A percentile compares a stretch with the other conserved stretches of the same genome.
Evolutionary conservation across 2,329 filamentous ascomycete species (phyloP).

Genomic region (Ceratocystis papillata): DNA sequence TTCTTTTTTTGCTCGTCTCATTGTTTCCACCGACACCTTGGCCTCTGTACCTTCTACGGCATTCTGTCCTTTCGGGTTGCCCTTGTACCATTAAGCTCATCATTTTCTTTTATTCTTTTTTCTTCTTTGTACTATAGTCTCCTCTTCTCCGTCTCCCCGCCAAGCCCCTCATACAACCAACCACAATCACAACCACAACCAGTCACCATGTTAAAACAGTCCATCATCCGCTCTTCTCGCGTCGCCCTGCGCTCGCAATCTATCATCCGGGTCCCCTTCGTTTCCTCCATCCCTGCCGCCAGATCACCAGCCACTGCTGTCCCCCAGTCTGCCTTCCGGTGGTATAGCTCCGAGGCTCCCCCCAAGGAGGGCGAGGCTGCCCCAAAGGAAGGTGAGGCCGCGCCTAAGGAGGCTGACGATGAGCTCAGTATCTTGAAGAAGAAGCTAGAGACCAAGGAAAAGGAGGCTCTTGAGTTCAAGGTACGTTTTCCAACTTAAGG

Average conservation of each 20-base stretch:
- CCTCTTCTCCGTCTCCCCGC: neutral
- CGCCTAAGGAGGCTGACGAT: conserved; percentile 31
- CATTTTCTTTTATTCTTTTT: neutral
- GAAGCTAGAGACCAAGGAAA: conserved; percentile 42
- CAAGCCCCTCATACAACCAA: neutral
- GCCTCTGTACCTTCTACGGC: neutral
- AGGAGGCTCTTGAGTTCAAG: conserved; percentile 64
- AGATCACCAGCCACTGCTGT: neutral
- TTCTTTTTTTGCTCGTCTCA: neutral
- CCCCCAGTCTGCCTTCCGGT: conserved; percentile 16
- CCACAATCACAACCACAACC: neutral
- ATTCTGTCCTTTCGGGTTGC: neutral
- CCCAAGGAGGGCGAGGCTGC: conserved; percentile 28
- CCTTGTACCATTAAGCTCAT: neutral
- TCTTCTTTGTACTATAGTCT: neutral
- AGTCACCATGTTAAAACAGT: conserved; percentile 20
- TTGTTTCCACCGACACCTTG: neutral
- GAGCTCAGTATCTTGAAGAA: conserved; percentile 40
- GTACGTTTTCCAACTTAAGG: conserved; percentile 39
- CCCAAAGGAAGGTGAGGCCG: conserved; percentile 27
- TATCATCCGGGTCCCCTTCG: conserved; percentile 18
- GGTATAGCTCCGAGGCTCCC: conserved; percentile 24
- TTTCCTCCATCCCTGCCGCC: neutral
- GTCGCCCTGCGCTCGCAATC: conserved; percentile 18
- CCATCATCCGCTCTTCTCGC: conserved; percentile 20